Percentiles rank a stretch among this genome's conserved stretches.
Conservation (phyloP, 306 rosid species). For the Rosa chinensis region DNA sequence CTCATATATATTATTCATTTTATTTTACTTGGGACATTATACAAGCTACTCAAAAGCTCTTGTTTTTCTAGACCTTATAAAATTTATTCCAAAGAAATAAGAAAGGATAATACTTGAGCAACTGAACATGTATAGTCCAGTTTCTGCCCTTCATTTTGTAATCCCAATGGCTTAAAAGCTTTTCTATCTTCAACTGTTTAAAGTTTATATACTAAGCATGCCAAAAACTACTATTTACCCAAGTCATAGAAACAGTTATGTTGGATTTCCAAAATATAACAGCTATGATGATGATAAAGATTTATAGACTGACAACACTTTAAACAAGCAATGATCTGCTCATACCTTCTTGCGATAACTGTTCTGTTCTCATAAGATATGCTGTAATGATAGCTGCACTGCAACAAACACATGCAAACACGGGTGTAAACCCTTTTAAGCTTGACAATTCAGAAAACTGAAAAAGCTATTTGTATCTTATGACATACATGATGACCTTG, state of each 20-base stretch:
- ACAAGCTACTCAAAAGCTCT: background rate
- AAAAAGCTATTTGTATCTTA: background rate
- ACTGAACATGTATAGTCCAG: background rate
- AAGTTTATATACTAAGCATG: background rate
- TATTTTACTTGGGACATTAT: background rate
- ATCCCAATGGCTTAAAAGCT: background rate
- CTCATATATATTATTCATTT: background rate
- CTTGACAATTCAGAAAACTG: constrained; percentile 23
- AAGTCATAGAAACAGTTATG: background rate
- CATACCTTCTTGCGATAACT: constrained; percentile 81
- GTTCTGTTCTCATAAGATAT: constrained; percentile 86
- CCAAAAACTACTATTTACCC: background rate
- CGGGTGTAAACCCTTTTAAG: constrained; percentile 22
- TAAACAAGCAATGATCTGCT: constrained; percentile 31
- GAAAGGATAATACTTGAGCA: background rate
- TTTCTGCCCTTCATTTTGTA: background rate
- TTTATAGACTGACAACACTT: constrained; percentile 30
- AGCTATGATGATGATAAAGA: constrained; percentile 33
- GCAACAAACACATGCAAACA: constrained; percentile 50
- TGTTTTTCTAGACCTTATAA: background rate
- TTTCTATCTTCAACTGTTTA: background rate
- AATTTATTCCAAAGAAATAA: background rate
- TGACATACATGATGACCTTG: background rate
- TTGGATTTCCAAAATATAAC: background rate
- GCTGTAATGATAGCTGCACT: constrained; percentile 91